phyloP scores from a whole-genome alignment of 495 filamentous ascomycete genomes.

The Aspergillus haitiensis region DNA sequence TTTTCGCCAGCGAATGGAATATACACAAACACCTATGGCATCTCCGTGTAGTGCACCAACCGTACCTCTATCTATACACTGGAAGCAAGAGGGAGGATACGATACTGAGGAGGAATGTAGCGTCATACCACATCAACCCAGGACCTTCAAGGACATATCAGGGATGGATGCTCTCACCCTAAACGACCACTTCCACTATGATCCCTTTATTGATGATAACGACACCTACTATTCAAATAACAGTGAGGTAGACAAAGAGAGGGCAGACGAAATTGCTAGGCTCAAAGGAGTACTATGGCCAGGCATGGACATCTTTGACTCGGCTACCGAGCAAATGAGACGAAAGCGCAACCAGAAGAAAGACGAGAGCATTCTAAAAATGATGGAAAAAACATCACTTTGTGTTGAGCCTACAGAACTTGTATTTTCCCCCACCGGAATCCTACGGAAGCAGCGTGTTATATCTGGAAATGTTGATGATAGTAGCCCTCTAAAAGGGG shows the following conservation, averaged over 20 bases:
- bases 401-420: slow-evolving; percentile 69
- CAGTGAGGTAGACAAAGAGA: slow-evolving; percentile 30
- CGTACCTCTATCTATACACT: background rate
- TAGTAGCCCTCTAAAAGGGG: slow-evolving; percentile 50
- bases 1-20: background rate
- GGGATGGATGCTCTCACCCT: background rate
- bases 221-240: slow-evolving; percentile 19
- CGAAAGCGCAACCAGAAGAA: slow-evolving; percentile 87
- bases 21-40: slow-evolving; percentile 1
- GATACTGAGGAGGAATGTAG: slow-evolving; percentile 18
- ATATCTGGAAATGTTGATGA: slow-evolving; percentile 59
- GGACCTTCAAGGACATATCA: slow-evolving; percentile 2
- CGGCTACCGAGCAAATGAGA: slow-evolving; percentile 73
- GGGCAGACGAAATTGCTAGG: slow-evolving; percentile 42
- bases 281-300: slow-evolving; percentile 79
- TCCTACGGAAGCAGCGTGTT: slow-evolving; percentile 53
- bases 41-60: background rate
- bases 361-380: slow-evolving; percentile 63
- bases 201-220: slow-evolving; percentile 27
- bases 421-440: slow-evolving; percentile 61
- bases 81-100: slow-evolving; percentile 21
- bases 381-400: slow-evolving; percentile 67
- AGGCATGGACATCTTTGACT: slow-evolving; percentile 88
- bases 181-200: slow-evolving; percentile 14
- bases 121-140: slow-evolving; percentile 25